These are phyloP conservation scores for Leishmania amazonensis DNA, from an alignment of 208 protist species.

Conservation along the genomic window DNA sequence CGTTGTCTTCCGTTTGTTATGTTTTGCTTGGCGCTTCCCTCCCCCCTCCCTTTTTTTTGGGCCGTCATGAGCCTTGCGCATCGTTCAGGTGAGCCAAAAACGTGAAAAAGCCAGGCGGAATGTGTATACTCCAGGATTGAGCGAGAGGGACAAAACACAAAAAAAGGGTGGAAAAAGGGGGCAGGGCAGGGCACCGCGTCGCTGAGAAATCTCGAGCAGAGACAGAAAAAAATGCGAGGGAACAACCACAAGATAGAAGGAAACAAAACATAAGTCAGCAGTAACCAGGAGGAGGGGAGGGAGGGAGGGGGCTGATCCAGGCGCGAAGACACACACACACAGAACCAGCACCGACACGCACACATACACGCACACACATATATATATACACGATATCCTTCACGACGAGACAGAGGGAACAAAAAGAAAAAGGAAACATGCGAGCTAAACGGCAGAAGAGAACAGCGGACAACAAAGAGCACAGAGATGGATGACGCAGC, in stretches of 20 bases:
- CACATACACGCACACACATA: not conserved
- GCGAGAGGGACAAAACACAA: not conserved
- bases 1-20: too few relatives aligned
- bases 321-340: not conserved
- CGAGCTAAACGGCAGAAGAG: not conserved
- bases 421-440: not conserved
- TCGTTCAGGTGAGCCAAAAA: too few relatives aligned
- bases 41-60: too few relatives aligned
- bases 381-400: not conserved
- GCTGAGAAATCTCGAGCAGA: not conserved
- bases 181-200: not conserved
- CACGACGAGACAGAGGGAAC: not conserved
- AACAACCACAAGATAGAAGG: not conserved
- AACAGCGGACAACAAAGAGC: not conserved
- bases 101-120: too few relatives aligned
- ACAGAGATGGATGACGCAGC: not conserved
- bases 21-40: too few relatives aligned
- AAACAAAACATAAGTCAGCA: not conserved
- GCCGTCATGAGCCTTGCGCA: too few relatives aligned
- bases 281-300: not conserved
- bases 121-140: too few relatives aligned
- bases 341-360: not conserved
- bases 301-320: not conserved
- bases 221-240: not conserved
- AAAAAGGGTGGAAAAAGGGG: not conserved